Percentiles rank a stretch among this genome's conserved stretches.
phyloP scores from a whole-genome alignment of 805 yeast genomes.

The Saccharomyces jurei region DNA sequence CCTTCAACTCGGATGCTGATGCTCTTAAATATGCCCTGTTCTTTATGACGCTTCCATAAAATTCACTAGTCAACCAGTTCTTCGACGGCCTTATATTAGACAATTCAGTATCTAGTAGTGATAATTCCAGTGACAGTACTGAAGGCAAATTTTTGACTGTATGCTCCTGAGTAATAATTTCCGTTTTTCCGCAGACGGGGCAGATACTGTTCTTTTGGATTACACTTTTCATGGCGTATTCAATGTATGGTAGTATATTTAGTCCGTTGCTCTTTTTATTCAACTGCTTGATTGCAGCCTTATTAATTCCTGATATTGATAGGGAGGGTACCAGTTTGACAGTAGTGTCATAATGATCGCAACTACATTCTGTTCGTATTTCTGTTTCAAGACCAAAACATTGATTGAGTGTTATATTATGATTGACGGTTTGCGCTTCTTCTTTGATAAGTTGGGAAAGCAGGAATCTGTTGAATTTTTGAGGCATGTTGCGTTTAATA shows the following conservation, averaged over 20 bases:
- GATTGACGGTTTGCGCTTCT: slow-evolving; percentile 19
- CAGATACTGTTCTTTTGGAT: slow-evolving; percentile 46
- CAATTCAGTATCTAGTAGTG: slow-evolving; percentile 48
- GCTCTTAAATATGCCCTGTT: slow-evolving; percentile 34
- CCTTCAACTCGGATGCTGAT: slow-evolving; percentile 23
- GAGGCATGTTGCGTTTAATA: slow-evolving; percentile 6
- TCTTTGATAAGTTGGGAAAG: slow-evolving; percentile 20
- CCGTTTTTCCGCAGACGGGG: slow-evolving; percentile 43
- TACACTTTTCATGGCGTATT: slow-evolving; percentile 48
- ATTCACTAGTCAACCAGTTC: slow-evolving; percentile 57
- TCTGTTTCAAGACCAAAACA: slow-evolving; percentile 27
- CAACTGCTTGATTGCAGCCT: slow-evolving; percentile 20
- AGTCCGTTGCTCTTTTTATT: slow-evolving; percentile 29
- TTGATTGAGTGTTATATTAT: slow-evolving; percentile 22
- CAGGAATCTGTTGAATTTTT: slow-evolving; percentile 24
- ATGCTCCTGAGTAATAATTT: slow-evolving; percentile 45
- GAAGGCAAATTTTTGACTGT: slow-evolving; percentile 54
- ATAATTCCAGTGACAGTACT: slow-evolving; percentile 52
- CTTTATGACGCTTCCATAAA: slow-evolving; percentile 39
- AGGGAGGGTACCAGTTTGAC: slow-evolving; percentile 19
- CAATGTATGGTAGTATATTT: slow-evolving; percentile 50
- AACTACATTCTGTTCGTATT: slow-evolving; percentile 17
- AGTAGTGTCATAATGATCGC: slow-evolving; percentile 18
- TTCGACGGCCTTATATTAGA: slow-evolving; percentile 40
- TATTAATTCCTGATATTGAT: slow-evolving; percentile 22